Evolutionary conservation across 495 filamentous ascomycete genomes (phyloP).

Genomic region (Immersiella caudata): DNA sequence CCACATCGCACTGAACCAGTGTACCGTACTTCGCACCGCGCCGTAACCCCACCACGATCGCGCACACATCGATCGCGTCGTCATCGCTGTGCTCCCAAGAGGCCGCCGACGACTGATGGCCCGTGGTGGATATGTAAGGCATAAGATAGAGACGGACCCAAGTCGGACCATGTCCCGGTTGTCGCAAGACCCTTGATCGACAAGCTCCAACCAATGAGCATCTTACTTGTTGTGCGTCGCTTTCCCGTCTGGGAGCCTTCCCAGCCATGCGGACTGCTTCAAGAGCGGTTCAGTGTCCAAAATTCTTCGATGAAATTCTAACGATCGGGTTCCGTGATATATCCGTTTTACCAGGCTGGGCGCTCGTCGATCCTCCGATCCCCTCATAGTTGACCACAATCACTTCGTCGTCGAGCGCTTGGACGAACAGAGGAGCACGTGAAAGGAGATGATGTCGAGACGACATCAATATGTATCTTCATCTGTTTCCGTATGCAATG

Average conservation of each 20-base stretch:
- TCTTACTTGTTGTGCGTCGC: conserved; percentile 10
- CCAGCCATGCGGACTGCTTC: background rate
- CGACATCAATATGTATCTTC: background rate
- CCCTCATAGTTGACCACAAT: background rate
- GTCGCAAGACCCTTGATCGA: conserved; percentile 27
- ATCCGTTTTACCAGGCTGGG: background rate
- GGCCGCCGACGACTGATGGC: background rate
- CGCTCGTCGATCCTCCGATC: background rate
- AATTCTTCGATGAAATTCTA: background rate
- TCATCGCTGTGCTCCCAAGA: background rate
- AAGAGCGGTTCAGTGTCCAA: background rate
- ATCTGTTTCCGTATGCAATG: too few relatives aligned
- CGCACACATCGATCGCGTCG: background rate
- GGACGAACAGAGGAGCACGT: background rate
- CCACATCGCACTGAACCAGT: conserved; percentile 1
- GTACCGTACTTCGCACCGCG: background rate
- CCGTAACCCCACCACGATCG: background rate
- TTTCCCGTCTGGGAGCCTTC: conserved; percentile 29
- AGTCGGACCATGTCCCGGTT: conserved; percentile 10
- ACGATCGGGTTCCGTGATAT: background rate
- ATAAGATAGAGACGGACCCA: conserved; percentile 4
- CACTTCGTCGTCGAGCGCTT: background rate
- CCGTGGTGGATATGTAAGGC: background rate
- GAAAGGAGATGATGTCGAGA: background rate
- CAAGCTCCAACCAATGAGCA: conserved; percentile 24